Conservation (phyloP, 495 filamentous ascomycete species). For the Xylaria curta region DNA sequence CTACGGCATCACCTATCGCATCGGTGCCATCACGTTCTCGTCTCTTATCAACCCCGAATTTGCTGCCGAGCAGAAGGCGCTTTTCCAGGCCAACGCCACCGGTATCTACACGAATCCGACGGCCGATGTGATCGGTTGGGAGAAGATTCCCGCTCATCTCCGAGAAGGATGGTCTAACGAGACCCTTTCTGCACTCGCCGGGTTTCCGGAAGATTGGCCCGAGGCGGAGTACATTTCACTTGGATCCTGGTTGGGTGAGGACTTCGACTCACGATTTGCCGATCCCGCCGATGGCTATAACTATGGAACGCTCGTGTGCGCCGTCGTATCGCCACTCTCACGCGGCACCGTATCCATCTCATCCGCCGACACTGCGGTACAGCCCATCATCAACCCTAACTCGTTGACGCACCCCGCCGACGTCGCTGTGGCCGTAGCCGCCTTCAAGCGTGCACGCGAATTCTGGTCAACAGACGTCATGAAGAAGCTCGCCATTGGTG, state of each 20-base stretch:
- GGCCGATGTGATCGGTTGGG: conserved; percentile 55
- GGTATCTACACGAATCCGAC: conserved; percentile 55
- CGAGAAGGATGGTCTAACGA: conserved; percentile 30
- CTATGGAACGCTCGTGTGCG: conserved; percentile 43
- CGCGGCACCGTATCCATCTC: conserved; percentile 61
- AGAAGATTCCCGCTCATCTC: conserved; percentile 46
- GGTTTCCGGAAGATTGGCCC: conserved; percentile 61
- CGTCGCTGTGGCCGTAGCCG: conserved; percentile 58
- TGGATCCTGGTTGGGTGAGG: conserved; percentile 52
- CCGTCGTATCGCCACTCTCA: conserved; percentile 52
- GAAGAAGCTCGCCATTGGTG: conserved; percentile 46
- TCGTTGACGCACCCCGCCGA: conserved; percentile 62
- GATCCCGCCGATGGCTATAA: conserved; percentile 33
- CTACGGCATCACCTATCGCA: conserved; percentile 44
- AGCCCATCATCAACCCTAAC: conserved; percentile 60
- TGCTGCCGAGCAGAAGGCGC: conserved; percentile 26
- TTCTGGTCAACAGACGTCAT: conserved; percentile 52
- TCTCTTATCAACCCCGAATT: conserved; percentile 48
- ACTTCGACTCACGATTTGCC: conserved; percentile 40
- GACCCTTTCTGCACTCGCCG: conserved; percentile 42
- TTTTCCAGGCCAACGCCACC: conserved; percentile 37
- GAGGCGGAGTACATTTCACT: conserved; percentile 59
- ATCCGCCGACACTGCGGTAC: conserved; percentile 48
- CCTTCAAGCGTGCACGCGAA: conserved; percentile 59
- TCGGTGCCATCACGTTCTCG: conserved; percentile 49